Evolutionary conservation across 1,139 yeast genomes (phyloP).

Genomic region (Taiozyma sp.): DNA sequence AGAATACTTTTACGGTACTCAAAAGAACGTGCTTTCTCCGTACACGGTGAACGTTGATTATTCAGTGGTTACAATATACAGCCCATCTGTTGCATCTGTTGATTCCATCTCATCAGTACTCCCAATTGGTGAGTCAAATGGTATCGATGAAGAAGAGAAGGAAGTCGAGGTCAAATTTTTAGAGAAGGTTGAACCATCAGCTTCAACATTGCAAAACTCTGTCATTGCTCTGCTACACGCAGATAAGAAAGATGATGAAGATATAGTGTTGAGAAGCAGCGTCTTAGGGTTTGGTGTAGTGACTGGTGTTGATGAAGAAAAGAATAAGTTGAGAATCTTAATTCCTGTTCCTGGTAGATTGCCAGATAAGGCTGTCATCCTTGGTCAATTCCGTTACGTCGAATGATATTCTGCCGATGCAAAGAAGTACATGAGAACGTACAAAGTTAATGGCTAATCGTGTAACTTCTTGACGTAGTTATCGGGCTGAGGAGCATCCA

Average conservation of each 20-base stretch:
- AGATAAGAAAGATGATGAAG: constrained; percentile 44
- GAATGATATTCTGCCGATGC: constrained; percentile 37
- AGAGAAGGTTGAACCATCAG: constrained; percentile 42
- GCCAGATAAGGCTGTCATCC: constrained; percentile 63
- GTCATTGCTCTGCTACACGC: constrained; percentile 72
- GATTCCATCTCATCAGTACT: constrained; percentile 31
- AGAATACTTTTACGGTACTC: constrained; percentile 86
- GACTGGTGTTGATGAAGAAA: constrained; percentile 64
- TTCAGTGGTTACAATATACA: constrained; percentile 44
- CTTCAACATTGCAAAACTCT: constrained; percentile 63
- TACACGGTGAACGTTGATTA: constrained; percentile 55
- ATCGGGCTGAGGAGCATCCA: too few relatives aligned
- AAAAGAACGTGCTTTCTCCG: constrained; percentile 70
- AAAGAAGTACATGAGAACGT: not conserved
- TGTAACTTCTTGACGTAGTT: not conserved
- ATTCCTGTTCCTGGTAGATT: constrained; percentile 86
- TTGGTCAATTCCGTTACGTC: constrained; percentile 66
- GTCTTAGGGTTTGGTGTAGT: constrained; percentile 59
- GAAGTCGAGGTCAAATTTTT: constrained; percentile 16
- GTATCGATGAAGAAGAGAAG: constrained; percentile 18
- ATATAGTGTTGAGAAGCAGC: constrained; percentile 50
- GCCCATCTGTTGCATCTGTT: constrained; percentile 30
- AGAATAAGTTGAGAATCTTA: constrained; percentile 65
- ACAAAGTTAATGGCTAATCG: not conserved
- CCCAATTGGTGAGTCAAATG: constrained; percentile 35